phyloP scores from a whole-genome alignment of 2,329 filamentous ascomycete genomes.

The Fusarium sp. region DNA sequence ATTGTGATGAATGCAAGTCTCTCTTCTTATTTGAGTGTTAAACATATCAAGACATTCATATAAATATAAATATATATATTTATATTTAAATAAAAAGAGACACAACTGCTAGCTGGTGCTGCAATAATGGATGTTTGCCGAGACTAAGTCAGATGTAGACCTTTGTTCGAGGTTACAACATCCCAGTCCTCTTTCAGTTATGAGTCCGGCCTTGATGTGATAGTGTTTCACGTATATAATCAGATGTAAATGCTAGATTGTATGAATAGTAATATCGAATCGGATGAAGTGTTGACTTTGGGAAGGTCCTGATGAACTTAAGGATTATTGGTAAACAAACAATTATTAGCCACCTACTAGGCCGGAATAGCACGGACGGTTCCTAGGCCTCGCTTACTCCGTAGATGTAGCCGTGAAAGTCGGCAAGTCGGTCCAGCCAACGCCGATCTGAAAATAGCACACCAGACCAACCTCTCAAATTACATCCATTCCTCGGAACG shows the following conservation, averaged over 20 bases:
- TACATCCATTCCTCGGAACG: constrained; percentile 19
- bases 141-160: neutral
- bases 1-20: neutral
- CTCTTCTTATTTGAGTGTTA: too few species aligned
- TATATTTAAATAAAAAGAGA: too few species aligned
- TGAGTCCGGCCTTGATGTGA: neutral
- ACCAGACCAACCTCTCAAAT: constrained; percentile 31
- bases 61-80: too few species aligned
- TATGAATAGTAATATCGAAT: too few species aligned
- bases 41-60: too few species aligned
- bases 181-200: neutral
- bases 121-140: too few species aligned
- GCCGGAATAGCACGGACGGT: too few species aligned
- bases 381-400: neutral
- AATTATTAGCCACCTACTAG: neutral
- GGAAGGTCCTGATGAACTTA: too few species aligned
- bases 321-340: neutral
- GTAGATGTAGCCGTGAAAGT: neutral
- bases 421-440: constrained; percentile 23
- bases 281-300: too few species aligned
- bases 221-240: neutral
- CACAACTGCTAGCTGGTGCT: too few species aligned
- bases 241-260: neutral
- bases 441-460: constrained; percentile 35
- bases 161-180: neutral